phyloP scores from a whole-genome alignment of 2,329 filamentous ascomycete species.

The Trichoderma sp. region DNA sequence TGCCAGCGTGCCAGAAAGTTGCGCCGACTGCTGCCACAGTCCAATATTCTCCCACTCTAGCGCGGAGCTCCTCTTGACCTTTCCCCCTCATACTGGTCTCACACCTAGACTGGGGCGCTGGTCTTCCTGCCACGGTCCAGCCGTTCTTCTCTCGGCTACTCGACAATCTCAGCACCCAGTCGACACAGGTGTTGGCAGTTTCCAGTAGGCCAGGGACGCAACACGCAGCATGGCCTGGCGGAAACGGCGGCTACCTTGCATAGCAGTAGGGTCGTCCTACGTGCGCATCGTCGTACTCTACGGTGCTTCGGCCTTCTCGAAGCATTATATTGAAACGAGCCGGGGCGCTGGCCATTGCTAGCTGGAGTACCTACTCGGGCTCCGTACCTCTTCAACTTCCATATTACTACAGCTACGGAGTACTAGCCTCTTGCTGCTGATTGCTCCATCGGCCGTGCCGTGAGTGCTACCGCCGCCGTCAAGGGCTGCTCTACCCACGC shows the following conservation, averaged over 20 bases:
- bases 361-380: not conserved
- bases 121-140: slow-evolving; percentile 3
- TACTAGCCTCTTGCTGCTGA: slow-evolving; percentile 10
- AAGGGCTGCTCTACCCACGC: not conserved
- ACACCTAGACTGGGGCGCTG: slow-evolving; percentile 18
- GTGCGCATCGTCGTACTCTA: not conserved
- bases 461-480: not conserved
- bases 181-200: not conserved
- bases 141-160: not conserved
- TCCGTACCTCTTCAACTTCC: not conserved
- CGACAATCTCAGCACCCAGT: not conserved
- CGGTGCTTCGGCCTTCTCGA: not conserved
- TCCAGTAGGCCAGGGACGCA: not conserved
- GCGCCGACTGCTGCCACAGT: slow-evolving; percentile 21
- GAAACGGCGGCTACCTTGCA: not conserved
- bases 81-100: slow-evolving; percentile 19
- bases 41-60: slow-evolving; percentile 13
- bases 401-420: not conserved
- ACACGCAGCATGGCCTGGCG: not conserved
- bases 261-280: not conserved
- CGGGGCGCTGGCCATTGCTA: not conserved
- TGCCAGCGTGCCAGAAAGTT: slow-evolving; percentile 25
- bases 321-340: slow-evolving; percentile 6
- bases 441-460: slow-evolving; percentile 15
- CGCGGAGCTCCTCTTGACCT: slow-evolving; percentile 12